These are phyloP conservation scores for Aspergillus sp. DNA, from an alignment of 2,329 filamentous ascomycete genomes.

Conservation along the genomic window DNA sequence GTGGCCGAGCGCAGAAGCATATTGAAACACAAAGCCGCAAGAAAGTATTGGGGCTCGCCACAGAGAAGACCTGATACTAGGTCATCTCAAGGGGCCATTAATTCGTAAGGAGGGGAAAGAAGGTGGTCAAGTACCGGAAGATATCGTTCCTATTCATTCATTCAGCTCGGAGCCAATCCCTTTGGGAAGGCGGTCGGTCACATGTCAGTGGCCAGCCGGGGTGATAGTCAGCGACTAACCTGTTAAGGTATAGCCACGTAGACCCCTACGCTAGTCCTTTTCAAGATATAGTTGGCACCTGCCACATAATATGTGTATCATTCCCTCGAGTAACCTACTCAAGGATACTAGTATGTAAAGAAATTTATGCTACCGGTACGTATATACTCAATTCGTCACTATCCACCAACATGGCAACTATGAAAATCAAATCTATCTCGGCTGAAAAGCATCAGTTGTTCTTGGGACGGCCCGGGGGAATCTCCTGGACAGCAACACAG, in stretches of 20 bases:
- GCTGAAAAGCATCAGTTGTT: no score
- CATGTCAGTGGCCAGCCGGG: conserved; percentile 12
- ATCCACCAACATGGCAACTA: no score
- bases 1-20: conserved; percentile 34
- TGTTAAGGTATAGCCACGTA: not conserved
- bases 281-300: no score
- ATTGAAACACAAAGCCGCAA: conserved; percentile 26
- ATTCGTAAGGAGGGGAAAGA: conserved; percentile 16
- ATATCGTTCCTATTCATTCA: conserved; percentile 4
- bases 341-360: no score
- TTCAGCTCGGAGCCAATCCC: not conserved
- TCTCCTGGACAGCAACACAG: no score
- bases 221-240: conserved; percentile 3
- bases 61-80: conserved; percentile 30
- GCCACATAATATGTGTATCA: no score
- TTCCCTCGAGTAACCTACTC: no score
- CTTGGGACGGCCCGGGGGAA: no score
- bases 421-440: no score
- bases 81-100: conserved; percentile 34
- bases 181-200: conserved; percentile 31
- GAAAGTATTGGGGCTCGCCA: conserved; percentile 20
- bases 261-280: no score
- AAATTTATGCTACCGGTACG: no score
- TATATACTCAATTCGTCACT: no score
- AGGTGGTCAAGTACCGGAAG: conserved; percentile 1